phyloP scores from a whole-genome alignment of 2,329 filamentous ascomycete species.

The Xylaria sp. region DNA sequence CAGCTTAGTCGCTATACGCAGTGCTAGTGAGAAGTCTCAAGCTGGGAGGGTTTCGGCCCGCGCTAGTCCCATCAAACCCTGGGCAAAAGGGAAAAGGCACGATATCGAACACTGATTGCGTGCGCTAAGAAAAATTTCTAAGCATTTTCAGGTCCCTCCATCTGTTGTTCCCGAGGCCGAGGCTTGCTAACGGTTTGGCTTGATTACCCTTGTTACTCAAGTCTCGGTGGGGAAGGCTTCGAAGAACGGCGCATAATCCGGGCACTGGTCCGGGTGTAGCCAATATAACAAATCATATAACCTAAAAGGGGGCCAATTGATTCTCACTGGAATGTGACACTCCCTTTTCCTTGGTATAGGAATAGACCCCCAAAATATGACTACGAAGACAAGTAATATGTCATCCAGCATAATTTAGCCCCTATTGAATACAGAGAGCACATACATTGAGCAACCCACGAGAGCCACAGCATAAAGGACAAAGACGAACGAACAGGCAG shows the following conservation, averaged over 20 bases:
- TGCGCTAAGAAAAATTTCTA: constrained; percentile 26
- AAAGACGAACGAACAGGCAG: neutral
- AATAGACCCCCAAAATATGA: constrained; percentile 1
- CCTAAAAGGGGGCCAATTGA: constrained; percentile 23
- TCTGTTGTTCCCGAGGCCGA: constrained; percentile 16
- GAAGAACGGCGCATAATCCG: constrained; percentile 26
- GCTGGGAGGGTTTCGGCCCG: constrained; percentile 24
- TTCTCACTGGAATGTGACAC: constrained; percentile 33
- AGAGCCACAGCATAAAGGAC: neutral
- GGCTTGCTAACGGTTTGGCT: constrained; percentile 32
- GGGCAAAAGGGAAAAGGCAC: constrained; percentile 22
- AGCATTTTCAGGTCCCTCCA: constrained; percentile 1
- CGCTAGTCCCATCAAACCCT: constrained; percentile 23
- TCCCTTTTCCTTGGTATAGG: constrained; percentile 2
- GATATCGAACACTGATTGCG: constrained; percentile 33
- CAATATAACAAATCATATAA: constrained; percentile 32
- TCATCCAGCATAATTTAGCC: neutral
- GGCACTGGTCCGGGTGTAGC: constrained; percentile 20
- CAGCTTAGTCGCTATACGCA: neutral
- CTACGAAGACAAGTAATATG: constrained; percentile 11
- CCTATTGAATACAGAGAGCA: constrained; percentile 13
- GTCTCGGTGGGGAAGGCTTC: constrained; percentile 24
- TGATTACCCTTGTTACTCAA: constrained; percentile 27
- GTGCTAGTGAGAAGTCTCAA: constrained; percentile 25
- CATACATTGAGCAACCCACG: constrained; percentile 4